Evolutionary conservation across 1,284 basidiomycete species (phyloP).

Genomic region (Sphagnurus paluster): DNA sequence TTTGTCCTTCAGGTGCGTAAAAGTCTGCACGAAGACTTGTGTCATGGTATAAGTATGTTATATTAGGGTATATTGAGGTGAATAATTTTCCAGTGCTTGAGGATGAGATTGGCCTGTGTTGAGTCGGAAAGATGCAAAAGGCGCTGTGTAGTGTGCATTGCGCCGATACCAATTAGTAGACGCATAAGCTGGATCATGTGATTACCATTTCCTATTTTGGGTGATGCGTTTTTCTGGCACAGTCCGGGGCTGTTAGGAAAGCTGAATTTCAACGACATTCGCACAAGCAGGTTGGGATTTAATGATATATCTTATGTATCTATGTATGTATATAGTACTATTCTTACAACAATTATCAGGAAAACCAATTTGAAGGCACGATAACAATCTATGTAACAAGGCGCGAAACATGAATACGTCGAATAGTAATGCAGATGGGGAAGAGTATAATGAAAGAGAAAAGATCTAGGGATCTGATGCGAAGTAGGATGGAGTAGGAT

Average conservation of each 20-base stretch:
- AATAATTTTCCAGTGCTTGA: too few relatives aligned
- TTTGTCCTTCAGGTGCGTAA: constrained; percentile 65
- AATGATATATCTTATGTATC: too few relatives aligned
- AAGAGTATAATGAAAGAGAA: background rate
- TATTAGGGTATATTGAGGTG: too few relatives aligned
- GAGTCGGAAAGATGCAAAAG: background rate
- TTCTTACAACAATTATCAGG: background rate
- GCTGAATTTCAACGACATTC: too few relatives aligned
- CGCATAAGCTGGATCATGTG: constrained; percentile 8
- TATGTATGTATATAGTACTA: too few relatives aligned
- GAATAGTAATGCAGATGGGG: background rate
- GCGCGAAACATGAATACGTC: background rate
- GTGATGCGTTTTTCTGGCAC: constrained; percentile 3
- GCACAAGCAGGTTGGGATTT: too few relatives aligned
- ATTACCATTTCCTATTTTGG: background rate
- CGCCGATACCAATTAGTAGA: background rate
- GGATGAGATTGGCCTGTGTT: background rate
- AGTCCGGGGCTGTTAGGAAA: background rate
- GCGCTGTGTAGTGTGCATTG: too few relatives aligned
- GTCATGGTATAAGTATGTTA: constrained; percentile 25
- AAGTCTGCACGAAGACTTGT: constrained; percentile 58
- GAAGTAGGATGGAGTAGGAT: too few relatives aligned
- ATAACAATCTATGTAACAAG: too few relatives aligned
- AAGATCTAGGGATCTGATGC: too few relatives aligned
- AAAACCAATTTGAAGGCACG: too few relatives aligned